Evolutionary conservation across 2,329 filamentous ascomycete species (phyloP), one percentile per base, ranked within the genome.

Genomic region (Knoxdaviesia capensis): DNA sequence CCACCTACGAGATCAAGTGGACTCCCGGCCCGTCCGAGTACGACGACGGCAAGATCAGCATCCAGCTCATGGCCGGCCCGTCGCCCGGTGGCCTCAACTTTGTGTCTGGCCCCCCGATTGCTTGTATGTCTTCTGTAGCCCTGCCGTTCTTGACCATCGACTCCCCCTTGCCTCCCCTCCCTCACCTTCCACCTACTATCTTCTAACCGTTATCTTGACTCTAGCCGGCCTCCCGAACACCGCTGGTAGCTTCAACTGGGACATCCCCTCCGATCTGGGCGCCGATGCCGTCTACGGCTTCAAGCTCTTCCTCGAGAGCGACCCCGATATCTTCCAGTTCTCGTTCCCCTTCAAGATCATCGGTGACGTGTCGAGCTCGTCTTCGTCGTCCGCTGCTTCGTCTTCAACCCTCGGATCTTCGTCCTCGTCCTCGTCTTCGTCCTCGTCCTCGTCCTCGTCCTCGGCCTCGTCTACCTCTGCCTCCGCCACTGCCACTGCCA

Each of bases 261-360:
- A 52, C 29, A 62, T 77, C 41, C 60, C 59, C 52, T 51, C 59
- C 45, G 47, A 53, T 31, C 61, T 69, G 31, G 67, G 65, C 47
- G 51, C 51, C 44, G 53, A 60, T 36, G 59, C 58, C 41, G 63
- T 64, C 52, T 78, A 77, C 57, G 74, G 74, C 48, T 60, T 79
- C 54, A 60, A 64, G 58, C 60, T 79, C 57, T 55, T 55, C 47
- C 61, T 66, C 34, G 64, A 69, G 49, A 57, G 55, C 48, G 53
- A 73, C 58, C 42, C 59, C 28, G 47, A 40, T 7, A 57, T 65
- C 53, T 73, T 71, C 65, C 72, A 78, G 65, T 77, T 68, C 65
- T 74, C 70, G 44, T 67, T 66, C 61, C 71, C 71, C 50, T 79
- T 79, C 63, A 50, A 60, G 52, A 72, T 74, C 52, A 52, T 53